A percentile compares a stretch with the other conserved stretches of the same genome.
Conservation (phyloP, 495 filamentous ascomycete species). For the Annulohypoxylon nitens region DNA sequence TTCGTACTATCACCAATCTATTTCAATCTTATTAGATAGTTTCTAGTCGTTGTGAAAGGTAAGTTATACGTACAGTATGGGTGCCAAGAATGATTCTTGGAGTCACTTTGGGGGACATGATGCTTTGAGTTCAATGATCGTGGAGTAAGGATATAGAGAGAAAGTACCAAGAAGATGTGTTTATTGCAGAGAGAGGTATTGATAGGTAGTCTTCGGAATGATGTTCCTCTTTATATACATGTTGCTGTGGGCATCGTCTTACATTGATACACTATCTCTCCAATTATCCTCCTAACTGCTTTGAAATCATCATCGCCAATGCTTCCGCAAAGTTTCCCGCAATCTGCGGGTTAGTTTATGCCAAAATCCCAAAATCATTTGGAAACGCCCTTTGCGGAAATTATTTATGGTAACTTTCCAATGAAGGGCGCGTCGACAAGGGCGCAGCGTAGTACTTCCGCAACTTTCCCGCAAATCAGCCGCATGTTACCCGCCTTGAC, state of each 20-base stretch:
- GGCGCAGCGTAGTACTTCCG: background rate
- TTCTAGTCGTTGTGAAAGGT: background rate
- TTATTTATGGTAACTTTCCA: background rate
- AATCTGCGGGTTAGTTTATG: background rate
- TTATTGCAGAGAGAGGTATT: background rate
- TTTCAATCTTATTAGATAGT: background rate
- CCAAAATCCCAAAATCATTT: no score
- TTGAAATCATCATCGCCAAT: background rate
- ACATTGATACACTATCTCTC: no score
- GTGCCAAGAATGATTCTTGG: background rate
- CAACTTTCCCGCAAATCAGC: conserved; percentile 4
- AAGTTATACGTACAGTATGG: background rate
- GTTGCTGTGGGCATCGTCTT: no score
- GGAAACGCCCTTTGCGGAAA: background rate
- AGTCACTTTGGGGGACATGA: background rate
- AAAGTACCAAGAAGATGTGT: background rate
- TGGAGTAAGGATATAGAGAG: background rate
- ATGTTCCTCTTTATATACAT: background rate
- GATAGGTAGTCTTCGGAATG: background rate
- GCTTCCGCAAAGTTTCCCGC: background rate
- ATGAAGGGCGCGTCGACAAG: background rate
- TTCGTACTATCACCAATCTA: conserved; percentile 1
- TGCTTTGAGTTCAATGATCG: background rate
- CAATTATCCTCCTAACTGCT: background rate
- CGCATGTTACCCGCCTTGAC: background rate